Conservation (phyloP, 352 stramenopile genomes). For the Blastocystis sp. region DNA sequence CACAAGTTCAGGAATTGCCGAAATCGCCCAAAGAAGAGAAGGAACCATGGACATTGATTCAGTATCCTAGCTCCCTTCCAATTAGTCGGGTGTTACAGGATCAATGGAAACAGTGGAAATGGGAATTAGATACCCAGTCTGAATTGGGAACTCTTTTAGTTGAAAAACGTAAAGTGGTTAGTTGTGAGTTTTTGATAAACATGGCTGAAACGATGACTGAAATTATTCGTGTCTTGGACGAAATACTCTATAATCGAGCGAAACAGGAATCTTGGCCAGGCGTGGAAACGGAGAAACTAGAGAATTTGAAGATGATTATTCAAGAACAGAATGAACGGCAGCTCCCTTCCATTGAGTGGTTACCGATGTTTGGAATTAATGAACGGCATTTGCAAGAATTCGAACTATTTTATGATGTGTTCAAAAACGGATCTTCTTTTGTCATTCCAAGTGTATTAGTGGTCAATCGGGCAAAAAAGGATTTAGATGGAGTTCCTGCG, state of each 20-base stretch:
- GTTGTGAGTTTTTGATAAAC: background rate
- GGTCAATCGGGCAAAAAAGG: background rate
- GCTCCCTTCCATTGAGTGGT: background rate
- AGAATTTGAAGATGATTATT: background rate
- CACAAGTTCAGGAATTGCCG: background rate
- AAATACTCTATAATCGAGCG: background rate
- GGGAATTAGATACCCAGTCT: background rate
- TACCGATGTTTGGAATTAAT: background rate
- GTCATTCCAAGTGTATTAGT: background rate
- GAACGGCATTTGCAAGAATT: background rate
- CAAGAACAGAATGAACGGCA: background rate
- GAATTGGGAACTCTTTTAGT: background rate
- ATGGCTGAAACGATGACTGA: background rate
- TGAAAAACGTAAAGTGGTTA: background rate
- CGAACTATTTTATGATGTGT: conserved; percentile 16
- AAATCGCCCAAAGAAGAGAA: background rate
- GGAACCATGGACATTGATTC: background rate
- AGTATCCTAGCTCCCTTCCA: background rate
- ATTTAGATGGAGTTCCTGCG: background rate
- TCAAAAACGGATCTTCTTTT: background rate
- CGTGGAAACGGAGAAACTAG: background rate
- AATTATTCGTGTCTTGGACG: conserved; percentile 16
- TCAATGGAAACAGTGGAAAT: background rate
- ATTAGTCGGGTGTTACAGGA: background rate
- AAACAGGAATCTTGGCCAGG: conserved; percentile 9